A percentile compares a stretch with the other conserved stretches of the same genome.
These are phyloP conservation scores for Schwanniomyces occidentalis DNA, from an alignment of 805 yeast species.

Conservation along the genomic window DNA sequence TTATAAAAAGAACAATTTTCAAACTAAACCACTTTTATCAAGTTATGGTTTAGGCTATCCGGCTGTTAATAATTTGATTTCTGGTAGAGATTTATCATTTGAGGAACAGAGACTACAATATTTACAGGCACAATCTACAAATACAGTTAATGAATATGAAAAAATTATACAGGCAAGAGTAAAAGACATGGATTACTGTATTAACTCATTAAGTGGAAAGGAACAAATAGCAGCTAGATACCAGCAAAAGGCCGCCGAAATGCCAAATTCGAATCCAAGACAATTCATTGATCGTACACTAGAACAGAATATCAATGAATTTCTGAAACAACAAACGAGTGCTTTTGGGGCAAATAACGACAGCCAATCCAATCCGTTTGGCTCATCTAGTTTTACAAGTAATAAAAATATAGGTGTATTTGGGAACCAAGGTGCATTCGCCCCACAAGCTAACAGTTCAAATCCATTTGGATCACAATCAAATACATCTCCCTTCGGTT, in stretches of 20 bases:
- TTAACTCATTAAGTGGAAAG: conserved; percentile 37
- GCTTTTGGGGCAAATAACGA: conserved; percentile 12
- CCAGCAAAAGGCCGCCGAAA: conserved; percentile 46
- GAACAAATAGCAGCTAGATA: conserved; percentile 56
- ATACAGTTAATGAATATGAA: conserved; percentile 39
- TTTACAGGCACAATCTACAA: conserved; percentile 40
- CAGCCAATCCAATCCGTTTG: conserved; percentile 12
- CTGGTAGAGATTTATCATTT: conserved; percentile 52
- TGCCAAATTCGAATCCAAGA: conserved; percentile 17
- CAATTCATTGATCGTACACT: conserved; percentile 30
- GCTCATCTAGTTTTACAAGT: conserved; percentile 6
- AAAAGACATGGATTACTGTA: conserved; percentile 47
- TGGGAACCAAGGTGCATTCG: conserved; percentile 3
- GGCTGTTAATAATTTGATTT: conserved; percentile 48
- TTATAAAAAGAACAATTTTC: conserved; percentile 17
- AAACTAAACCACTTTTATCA: conserved; percentile 37
- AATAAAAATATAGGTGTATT: conserved; percentile 10
- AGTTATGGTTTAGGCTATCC: conserved; percentile 51
- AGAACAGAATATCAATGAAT: conserved; percentile 27
- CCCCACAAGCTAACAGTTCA: conserved; percentile 7
- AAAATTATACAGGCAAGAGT: conserved; percentile 41
- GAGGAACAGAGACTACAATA: conserved; percentile 54
- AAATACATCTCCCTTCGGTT: conserved; percentile 21
- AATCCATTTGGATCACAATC: conserved; percentile 14
- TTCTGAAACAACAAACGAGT: conserved; percentile 12